Conservation (phyloP, 768 basidiomycete species). For the Lactarius tabidus region DNA sequence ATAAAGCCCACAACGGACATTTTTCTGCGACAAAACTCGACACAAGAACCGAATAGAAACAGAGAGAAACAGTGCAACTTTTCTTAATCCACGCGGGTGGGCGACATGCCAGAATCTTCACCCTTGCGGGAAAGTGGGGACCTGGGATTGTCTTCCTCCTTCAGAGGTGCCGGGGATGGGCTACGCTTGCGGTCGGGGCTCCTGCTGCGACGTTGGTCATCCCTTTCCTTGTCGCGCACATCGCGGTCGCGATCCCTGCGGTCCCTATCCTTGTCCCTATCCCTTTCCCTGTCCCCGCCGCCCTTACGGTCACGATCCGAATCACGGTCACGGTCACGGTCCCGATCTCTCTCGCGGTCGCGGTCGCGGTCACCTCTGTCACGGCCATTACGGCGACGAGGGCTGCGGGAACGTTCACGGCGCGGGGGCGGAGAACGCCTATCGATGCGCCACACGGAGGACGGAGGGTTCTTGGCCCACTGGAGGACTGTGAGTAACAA, state of each 20-base stretch:
- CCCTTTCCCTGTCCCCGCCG: constrained; percentile 22
- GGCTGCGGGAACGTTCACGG: constrained; percentile 37
- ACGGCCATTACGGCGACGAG: constrained; percentile 42
- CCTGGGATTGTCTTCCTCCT: constrained; percentile 45
- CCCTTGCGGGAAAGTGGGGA: constrained; percentile 45
- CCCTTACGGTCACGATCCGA: constrained; percentile 35
- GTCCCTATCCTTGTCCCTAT: constrained; percentile 29
- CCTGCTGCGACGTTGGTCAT: constrained; percentile 40
- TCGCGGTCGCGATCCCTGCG: constrained; percentile 36
- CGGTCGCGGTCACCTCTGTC: constrained; percentile 32
- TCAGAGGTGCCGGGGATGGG: constrained; percentile 37
- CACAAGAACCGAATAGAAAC: constrained; percentile 13
- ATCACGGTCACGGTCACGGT: constrained; percentile 37
- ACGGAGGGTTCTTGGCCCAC: constrained; percentile 84
- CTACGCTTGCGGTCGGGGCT: constrained; percentile 46
- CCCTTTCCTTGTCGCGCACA: constrained; percentile 39
- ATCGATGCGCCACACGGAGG: constrained; percentile 76
- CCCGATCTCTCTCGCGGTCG: constrained; percentile 32
- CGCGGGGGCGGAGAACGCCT: constrained; percentile 48
- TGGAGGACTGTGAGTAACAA: constrained; percentile 26
- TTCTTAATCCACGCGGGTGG: constrained; percentile 46
- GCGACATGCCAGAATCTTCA: constrained; percentile 53
- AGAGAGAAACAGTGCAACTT: constrained; percentile 22
- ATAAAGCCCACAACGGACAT: no score
- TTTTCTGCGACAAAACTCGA: constrained; percentile 1